Evolutionary conservation across 768 basidiomycete genomes (phyloP).

Genomic region (Tulasnella sp.): DNA sequence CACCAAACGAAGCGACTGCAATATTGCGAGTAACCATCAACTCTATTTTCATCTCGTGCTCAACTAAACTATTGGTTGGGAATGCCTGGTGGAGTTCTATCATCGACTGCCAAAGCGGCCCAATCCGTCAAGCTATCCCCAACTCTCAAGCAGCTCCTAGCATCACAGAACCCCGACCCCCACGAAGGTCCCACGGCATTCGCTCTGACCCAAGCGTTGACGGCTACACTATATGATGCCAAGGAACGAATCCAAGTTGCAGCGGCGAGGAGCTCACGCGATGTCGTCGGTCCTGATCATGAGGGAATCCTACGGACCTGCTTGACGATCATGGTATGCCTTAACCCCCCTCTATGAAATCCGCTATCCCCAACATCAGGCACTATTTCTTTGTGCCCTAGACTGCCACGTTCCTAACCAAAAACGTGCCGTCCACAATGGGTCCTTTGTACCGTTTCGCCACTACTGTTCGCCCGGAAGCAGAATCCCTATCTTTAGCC

Average conservation of each 20-base stretch:
- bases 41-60: no score
- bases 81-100: no score
- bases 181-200: constrained; percentile 45
- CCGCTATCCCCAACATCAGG: constrained; percentile 14
- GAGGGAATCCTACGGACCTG: constrained; percentile 19
- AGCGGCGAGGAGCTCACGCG: constrained; percentile 28
- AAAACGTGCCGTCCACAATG: constrained; percentile 67
- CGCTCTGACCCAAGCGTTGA: constrained; percentile 45
- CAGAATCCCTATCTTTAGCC: constrained; percentile 23
- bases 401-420: constrained; percentile 76
- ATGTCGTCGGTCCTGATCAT: constrained; percentile 20
- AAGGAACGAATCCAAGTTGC: constrained; percentile 51
- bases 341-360: not conserved
- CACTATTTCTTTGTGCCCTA: no score
- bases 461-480: constrained; percentile 30
- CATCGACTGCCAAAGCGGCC: no score
- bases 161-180: constrained; percentile 51
- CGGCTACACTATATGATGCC: constrained; percentile 55
- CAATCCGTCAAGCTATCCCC: constrained; percentile 36
- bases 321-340: constrained; percentile 1
- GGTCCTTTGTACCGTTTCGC: constrained; percentile 74
- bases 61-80: no score
- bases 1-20: no score
- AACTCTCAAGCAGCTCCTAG: constrained; percentile 58
- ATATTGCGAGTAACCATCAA: no score